phyloP scores from a whole-genome alignment of 768 basidiomycete genomes.

The Sistotremastrum suecicum region DNA sequence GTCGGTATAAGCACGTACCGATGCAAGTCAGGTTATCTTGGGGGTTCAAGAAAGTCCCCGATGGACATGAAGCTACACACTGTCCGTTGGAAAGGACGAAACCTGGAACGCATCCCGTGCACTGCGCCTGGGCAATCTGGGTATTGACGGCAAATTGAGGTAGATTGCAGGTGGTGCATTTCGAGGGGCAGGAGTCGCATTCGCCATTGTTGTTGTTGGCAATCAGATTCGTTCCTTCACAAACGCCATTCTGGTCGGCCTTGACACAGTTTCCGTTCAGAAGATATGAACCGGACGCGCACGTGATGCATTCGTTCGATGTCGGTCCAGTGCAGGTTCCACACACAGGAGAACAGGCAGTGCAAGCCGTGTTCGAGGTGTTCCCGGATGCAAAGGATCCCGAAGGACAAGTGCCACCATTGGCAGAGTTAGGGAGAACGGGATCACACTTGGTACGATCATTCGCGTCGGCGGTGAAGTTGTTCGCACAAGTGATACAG shows the following conservation, averaged over 20 bases:
- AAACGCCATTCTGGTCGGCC: slow-evolving; percentile 54
- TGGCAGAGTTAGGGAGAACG: slow-evolving; percentile 24
- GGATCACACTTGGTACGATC: slow-evolving; percentile 55
- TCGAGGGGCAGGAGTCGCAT: slow-evolving; percentile 77
- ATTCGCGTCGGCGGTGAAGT: slow-evolving; percentile 52
- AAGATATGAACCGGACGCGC: slow-evolving; percentile 43
- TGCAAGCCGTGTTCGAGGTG: slow-evolving; percentile 34
- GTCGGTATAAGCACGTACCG: slow-evolving; percentile 29
- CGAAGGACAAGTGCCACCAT: slow-evolving; percentile 45
- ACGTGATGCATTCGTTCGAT: slow-evolving; percentile 59
- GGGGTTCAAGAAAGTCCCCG: slow-evolving; percentile 57
- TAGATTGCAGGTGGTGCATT: slow-evolving; percentile 68
- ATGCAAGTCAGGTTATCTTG: slow-evolving; percentile 63
- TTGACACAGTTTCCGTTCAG: slow-evolving; percentile 61
- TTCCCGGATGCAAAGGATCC: slow-evolving; percentile 38
- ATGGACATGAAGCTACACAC: slow-evolving; percentile 59
- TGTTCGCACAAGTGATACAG: slow-evolving; percentile 59
- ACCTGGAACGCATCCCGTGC: slow-evolving; percentile 69
- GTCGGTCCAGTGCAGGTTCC: slow-evolving; percentile 54
- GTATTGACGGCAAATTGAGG: slow-evolving; percentile 58
- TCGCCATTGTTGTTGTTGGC: slow-evolving; percentile 73
- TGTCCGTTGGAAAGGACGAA: slow-evolving; percentile 54
- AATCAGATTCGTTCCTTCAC: slow-evolving; percentile 52
- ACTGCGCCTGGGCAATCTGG: slow-evolving; percentile 49
- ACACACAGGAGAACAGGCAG: slow-evolving; percentile 49